Conservation (phyloP, 495 filamentous ascomycete genomes). For the Aspergillus olivimuriae region DNA sequence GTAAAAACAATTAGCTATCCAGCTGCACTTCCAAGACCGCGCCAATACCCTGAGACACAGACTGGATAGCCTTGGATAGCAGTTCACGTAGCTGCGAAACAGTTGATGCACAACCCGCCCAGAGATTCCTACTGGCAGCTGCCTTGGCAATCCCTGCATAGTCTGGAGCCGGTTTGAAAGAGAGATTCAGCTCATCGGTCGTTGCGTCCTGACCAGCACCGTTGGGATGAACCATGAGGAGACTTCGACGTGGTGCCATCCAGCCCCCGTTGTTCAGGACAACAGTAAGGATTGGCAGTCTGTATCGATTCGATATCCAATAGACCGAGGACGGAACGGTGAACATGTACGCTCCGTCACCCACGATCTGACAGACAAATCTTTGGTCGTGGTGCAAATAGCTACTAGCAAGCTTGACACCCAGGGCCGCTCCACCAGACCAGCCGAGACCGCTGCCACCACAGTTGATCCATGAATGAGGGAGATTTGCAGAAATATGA, state of each 20-base stretch:
- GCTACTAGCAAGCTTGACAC: conserved; percentile 73
- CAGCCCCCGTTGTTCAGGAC: conserved; percentile 71
- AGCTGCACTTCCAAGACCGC: not conserved
- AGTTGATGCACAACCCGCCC: not conserved
- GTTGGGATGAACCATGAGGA: not conserved
- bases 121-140: not conserved
- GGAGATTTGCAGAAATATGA: conserved; percentile 61
- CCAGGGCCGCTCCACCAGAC: conserved; percentile 76
- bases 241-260: not conserved
- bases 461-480: conserved; percentile 75
- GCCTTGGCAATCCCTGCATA: not conserved
- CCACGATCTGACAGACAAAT: conserved; percentile 78
- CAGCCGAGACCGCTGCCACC: conserved; percentile 89
- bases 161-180: not conserved
- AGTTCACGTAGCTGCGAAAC: not conserved
- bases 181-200: not conserved
- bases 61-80: not conserved
- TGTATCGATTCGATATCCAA: conserved; percentile 80
- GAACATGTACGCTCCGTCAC: conserved; percentile 84
- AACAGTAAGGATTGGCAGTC: conserved; percentile 82
- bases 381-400: conserved; percentile 39
- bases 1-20: too few relatives aligned
- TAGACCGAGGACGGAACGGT: conserved; percentile 78
- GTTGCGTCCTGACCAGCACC: too few relatives aligned
- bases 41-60: not conserved